Conservation (phyloP, 148 eudicot genomes). For the Cornus suecica region DNA sequence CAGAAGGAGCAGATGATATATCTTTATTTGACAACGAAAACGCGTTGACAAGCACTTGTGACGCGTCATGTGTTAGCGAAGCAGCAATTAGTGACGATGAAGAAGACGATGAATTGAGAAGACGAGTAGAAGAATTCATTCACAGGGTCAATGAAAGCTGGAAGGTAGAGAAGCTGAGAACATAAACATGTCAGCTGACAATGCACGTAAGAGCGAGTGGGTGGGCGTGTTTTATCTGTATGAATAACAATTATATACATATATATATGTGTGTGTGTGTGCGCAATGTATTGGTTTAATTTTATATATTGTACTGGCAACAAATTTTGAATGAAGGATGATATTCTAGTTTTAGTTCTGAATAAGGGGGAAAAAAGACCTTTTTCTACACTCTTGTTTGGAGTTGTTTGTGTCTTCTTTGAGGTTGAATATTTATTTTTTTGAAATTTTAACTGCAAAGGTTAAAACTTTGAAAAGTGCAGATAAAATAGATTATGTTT, state of each 20-base stretch:
- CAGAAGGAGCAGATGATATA: neutral
- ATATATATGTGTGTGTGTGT: neutral
- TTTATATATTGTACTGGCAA: neutral
- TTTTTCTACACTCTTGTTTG: too few species aligned
- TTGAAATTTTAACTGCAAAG: too few species aligned
- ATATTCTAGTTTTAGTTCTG: neutral
- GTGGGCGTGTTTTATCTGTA: too few species aligned
- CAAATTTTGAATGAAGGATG: neutral
- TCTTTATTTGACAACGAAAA: neutral
- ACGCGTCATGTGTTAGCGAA: neutral
- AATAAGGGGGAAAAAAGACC: too few species aligned
- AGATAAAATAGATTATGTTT: too few species aligned
- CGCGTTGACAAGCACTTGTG: neutral
- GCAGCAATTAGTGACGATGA: neutral
- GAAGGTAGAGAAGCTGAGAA: constrained; percentile 54
- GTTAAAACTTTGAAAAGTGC: too few species aligned
- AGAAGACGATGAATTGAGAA: constrained; percentile 49
- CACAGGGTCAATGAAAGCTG: constrained; percentile 53
- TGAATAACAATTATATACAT: too few species aligned
- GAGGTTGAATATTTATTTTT: too few species aligned
- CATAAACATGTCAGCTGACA: neutral
- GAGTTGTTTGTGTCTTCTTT: too few species aligned
- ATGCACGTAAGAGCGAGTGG: too few species aligned
- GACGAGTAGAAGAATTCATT: constrained; percentile 67
- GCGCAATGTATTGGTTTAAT: neutral